Base-by-base conservation (phyloP, 116 monocot genomes). In the Zostera marina region DNA sequence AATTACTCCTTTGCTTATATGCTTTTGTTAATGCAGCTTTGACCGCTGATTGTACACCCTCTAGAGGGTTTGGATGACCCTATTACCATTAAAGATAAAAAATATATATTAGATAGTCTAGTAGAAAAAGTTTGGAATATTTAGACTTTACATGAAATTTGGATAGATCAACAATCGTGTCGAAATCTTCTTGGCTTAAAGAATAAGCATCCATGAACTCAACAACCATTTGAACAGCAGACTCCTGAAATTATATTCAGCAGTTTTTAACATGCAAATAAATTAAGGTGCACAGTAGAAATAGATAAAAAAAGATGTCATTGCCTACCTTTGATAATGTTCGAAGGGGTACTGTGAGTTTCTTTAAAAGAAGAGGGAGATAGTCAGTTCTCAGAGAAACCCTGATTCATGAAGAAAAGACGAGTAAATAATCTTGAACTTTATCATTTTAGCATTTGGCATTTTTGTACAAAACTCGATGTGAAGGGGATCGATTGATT, bases 181-280 rank as follows among this genome's bases (percentile, higher is more conserved):
- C 91, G 53, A 82, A 83, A 67, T 98, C 83, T 61, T 98, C 98
- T 59, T 85, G 90, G 56, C 72, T 98, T 63, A 98, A 63, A 54
- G 91, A 98, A 66, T 98, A 98, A 52, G 70, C 52, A 60, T 91
- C 85, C 98, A 98, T 98, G 53, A 98, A 77, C 54, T 87, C 79
- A 47, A 98, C 76, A 44, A 98, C 98, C 45, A 65, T 81, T 32
- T 79, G 76, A 68, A 91, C 91, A 65, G 91, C 98, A 65, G 25
- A 83, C 62, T 98, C 98, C 96, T 98, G 77, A 48, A 26, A 10
- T 26, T 25, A 32, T 3, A 32, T 3, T 32, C 32, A 32, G 0
- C 5, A 32, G 32, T 32, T 2, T 32, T 2, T 32, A 32, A n/a
- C n/a, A n/a, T n/a, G n/a, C n/a, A n/a, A n/a, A n/a, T n/a, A n/a